phyloP scores from a whole-genome alignment of 2,329 filamentous ascomycete genomes.

The Raffaelea albimanens region DNA sequence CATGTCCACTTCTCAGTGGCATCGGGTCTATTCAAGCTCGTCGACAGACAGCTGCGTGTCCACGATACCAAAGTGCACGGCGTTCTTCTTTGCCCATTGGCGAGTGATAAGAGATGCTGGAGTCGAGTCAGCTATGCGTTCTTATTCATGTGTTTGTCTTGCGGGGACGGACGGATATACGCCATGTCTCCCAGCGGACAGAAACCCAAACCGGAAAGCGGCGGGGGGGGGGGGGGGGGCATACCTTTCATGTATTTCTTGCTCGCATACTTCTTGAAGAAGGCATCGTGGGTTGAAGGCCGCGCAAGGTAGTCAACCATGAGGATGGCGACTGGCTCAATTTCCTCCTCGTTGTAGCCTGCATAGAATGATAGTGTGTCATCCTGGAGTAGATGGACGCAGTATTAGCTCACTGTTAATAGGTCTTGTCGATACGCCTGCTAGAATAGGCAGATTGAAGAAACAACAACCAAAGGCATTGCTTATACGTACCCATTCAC shows the following conservation, averaged over 20 bases:
- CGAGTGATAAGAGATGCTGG: slow-evolving; percentile 83
- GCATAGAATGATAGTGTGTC: slow-evolving; percentile 81
- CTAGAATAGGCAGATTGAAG: too few relatives aligned
- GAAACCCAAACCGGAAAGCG: too few relatives aligned
- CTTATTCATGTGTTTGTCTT: too few relatives aligned
- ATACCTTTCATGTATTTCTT: slow-evolving; percentile 98
- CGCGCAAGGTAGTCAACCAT: slow-evolving; percentile 96
- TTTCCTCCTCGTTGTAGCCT: slow-evolving; percentile 86
- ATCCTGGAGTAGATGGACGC: slow-evolving; percentile 45
- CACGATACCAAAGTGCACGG: slow-evolving; percentile 43
- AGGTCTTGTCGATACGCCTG: slow-evolving; percentile 11
- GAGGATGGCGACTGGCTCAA: slow-evolving; percentile 81
- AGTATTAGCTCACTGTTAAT: neutral
- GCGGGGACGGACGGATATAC: too few relatives aligned
- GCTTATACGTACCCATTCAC: slow-evolving; percentile 66
- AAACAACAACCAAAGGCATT: neutral
- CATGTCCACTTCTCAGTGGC: neutral
- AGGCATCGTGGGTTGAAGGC: slow-evolving; percentile 87
- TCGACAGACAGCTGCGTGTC: slow-evolving; percentile 41
- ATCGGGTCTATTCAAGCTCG: slow-evolving; percentile 27
- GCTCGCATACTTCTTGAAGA: slow-evolving; percentile 99
- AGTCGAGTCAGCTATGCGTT: slow-evolving; percentile 1
- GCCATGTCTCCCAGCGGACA: neutral
- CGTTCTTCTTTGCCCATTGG: slow-evolving; percentile 85
- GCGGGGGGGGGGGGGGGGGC: slow-evolving; percentile 15